Conservation (phyloP, 176 grass and related monocot genomes). For the Metroxylon sagu region DNA sequence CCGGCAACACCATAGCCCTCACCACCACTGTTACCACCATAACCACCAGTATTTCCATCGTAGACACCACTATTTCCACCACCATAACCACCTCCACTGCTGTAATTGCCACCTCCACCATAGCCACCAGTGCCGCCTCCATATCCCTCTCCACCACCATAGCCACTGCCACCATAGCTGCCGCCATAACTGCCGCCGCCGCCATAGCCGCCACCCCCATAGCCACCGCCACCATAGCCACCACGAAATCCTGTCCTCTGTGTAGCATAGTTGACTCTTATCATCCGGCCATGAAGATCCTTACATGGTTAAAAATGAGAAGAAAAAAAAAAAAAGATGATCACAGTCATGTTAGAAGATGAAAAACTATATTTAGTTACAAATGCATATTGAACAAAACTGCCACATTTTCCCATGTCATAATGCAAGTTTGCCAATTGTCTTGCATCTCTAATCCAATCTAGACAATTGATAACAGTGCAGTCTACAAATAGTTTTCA, state of each 20-base stretch:
- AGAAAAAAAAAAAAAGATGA: too few species aligned
- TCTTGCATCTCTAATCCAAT: too few species aligned
- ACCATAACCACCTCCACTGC: too few species aligned
- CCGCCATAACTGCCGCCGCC: not conserved
- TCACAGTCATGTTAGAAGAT: too few species aligned
- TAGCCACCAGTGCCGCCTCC: not conserved
- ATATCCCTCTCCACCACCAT: constrained; percentile 8
- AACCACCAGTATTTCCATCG: not conserved
- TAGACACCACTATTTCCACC: not conserved
- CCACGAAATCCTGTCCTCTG: constrained; percentile 17
- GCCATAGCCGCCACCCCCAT: not conserved
- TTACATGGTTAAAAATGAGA: too few species aligned
- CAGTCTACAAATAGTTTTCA: too few species aligned
- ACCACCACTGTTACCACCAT: not conserved
- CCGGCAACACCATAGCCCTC: constrained; percentile 19
- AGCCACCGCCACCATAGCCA: not conserved
- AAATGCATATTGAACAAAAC: too few species aligned
- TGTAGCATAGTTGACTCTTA: constrained; percentile 51
- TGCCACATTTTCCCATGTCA: too few species aligned
- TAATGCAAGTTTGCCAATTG: too few species aligned
- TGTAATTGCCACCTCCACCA: constrained; percentile 5
- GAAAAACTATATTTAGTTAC: too few species aligned
- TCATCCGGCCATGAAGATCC: constrained; percentile 39
- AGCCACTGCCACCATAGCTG: not conserved
- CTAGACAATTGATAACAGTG: too few species aligned